phyloP scores from a whole-genome alignment of 176 grass and related monocot genomes.

The Paspalum notatum region DNA sequence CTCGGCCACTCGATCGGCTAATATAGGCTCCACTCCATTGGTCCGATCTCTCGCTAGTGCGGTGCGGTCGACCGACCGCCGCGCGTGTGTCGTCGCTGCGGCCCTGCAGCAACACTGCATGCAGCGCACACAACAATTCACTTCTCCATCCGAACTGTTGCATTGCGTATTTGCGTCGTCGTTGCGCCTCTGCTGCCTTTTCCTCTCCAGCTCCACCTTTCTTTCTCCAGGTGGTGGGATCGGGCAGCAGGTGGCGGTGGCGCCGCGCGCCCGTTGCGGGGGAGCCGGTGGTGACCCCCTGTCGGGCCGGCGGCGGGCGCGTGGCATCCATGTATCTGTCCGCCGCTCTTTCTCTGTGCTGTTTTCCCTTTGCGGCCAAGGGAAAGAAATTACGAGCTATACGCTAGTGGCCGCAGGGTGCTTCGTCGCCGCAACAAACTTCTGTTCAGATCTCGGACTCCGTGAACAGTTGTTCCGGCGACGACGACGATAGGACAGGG shows the following conservation, averaged over 20 bases:
- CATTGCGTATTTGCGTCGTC: not conserved
- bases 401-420: not conserved
- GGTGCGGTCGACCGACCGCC: slow-evolving; percentile 43
- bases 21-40: not conserved
- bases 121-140: not conserved
- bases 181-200: not conserved
- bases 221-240: slow-evolving; percentile 32
- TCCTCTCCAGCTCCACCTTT: not conserved
- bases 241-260: not conserved
- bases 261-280: not conserved
- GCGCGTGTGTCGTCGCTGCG: not conserved
- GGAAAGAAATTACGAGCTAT: not conserved
- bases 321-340: not conserved
- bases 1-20: not conserved
- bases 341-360: not conserved
- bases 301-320: not conserved
- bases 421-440: slow-evolving; percentile 31
- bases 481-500: too few species aligned
- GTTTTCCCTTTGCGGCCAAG: slow-evolving; percentile 49
- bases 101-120: not conserved
- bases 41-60: not conserved
- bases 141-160: too few species aligned
- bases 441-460: slow-evolving; percentile 9
- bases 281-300: too few species aligned
- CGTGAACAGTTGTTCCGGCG: not conserved